Evolutionary conservation across 2,329 filamentous ascomycete genomes (phyloP).

Genomic region (Hypoxylon sp.): DNA sequence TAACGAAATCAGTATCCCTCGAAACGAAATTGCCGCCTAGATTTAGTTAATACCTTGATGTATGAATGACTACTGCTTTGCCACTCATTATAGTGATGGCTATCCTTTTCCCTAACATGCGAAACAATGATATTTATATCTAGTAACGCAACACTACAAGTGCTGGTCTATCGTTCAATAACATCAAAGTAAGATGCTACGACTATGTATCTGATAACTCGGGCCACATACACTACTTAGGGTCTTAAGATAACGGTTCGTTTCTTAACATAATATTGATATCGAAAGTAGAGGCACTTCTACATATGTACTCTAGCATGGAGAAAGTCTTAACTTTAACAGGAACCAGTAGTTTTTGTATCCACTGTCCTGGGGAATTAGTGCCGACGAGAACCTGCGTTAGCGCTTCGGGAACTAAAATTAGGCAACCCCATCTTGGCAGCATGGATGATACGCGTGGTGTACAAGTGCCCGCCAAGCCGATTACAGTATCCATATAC

Average conservation of each 20-base stretch:
- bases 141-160: slow-evolving; percentile 26
- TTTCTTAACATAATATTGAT: neutral
- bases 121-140: slow-evolving; percentile 8
- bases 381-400: slow-evolving; percentile 12
- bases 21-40: too few relatives aligned
- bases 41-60: slow-evolving; percentile 29
- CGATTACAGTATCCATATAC: too few relatives aligned
- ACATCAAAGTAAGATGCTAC: neutral
- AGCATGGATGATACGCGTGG: too few relatives aligned
- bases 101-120: neutral
- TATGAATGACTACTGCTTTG: slow-evolving; percentile 16
- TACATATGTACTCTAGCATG: neutral
- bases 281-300: neutral
- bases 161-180: slow-evolving; percentile 15
- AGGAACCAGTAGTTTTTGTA: neutral
- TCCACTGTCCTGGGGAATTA: slow-evolving; percentile 2
- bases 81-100: slow-evolving; percentile 2
- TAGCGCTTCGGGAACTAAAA: slow-evolving; percentile 37
- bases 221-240: neutral
- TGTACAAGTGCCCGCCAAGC: too few relatives aligned
- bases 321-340: neutral
- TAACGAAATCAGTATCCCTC: too few relatives aligned
- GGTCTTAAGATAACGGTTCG: neutral
- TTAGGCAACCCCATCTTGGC: slow-evolving; percentile 27
- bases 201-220: neutral